These are phyloP conservation scores for Coemansia sp. DNA, from an alignment of 192 early-diverging fungal genomes.

Conservation along the genomic window DNA sequence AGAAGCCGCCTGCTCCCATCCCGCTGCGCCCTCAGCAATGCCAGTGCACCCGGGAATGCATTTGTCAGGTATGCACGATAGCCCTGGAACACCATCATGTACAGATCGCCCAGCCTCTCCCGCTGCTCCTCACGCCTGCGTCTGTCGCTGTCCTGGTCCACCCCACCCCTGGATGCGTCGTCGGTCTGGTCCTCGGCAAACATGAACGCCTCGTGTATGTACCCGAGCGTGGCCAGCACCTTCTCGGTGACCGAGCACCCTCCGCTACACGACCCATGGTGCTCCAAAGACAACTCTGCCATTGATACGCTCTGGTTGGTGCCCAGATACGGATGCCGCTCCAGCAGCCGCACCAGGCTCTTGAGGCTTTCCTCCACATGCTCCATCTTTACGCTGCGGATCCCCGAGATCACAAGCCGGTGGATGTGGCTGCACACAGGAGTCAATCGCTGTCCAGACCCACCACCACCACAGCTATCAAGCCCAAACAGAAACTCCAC, in stretches of 20 bases:
- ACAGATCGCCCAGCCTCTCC: slow-evolving; percentile 26
- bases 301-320: background rate
- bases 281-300: background rate
- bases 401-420: slow-evolving; percentile 34
- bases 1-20: background rate
- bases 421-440: slow-evolving; percentile 31
- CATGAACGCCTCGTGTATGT: slow-evolving; percentile 45
- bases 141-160: background rate
- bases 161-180: no score
- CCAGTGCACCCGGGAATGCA: background rate
- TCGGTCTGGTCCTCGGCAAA: slow-evolving; percentile 36
- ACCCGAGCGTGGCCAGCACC: slow-evolving; percentile 28
- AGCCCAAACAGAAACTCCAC: slow-evolving; percentile 34
- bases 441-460: background rate
- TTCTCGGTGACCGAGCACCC: slow-evolving; percentile 13
- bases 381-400: slow-evolving; percentile 36
- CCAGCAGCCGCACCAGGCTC: slow-evolving; percentile 22
- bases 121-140: background rate
- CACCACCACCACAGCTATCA: slow-evolving; percentile 1
- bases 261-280: slow-evolving; percentile 17
- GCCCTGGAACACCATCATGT: slow-evolving; percentile 33
- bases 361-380: slow-evolving; percentile 35
- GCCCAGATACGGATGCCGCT: slow-evolving; percentile 24
- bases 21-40: background rate
- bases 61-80: slow-evolving; percentile 10